These are phyloP conservation scores for Choricystis sp. DNA, from an alignment of 139 green algal species.

Conservation along the genomic window DNA sequence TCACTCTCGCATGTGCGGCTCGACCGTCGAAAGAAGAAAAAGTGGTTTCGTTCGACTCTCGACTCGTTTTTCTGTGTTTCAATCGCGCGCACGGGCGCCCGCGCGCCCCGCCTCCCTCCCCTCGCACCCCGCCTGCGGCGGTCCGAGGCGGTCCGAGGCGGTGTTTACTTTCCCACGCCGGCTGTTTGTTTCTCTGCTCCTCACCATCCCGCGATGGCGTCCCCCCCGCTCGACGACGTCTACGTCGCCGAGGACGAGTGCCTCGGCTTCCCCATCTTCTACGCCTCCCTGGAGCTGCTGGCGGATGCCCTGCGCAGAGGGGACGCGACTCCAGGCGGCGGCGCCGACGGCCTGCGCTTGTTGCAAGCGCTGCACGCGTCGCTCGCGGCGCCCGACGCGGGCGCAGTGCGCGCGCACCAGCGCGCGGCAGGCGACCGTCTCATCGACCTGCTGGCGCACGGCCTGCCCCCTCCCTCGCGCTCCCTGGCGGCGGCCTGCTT, in stretches of 20 bases:
- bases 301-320: slow-evolving; percentile 10
- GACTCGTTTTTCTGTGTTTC: too few species aligned
- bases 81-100: too few species aligned
- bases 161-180: too few species aligned
- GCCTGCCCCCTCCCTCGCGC: slow-evolving; percentile 5
- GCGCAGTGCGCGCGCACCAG: slow-evolving; percentile 46
- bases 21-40: too few species aligned
- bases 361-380: slow-evolving; percentile 58
- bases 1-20: too few species aligned
- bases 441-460: slow-evolving; percentile 37
- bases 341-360: slow-evolving; percentile 38
- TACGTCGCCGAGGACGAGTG: slow-evolving; percentile 57
- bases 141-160: too few species aligned
- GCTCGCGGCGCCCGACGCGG: slow-evolving; percentile 25
- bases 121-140: too few species aligned
- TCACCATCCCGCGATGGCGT: too few species aligned
- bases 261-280: slow-evolving; percentile 55
- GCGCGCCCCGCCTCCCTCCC: too few species aligned
- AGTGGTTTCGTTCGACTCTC: too few species aligned
- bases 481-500: slow-evolving; percentile 6
- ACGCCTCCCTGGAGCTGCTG: slow-evolving; percentile 67
- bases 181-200: too few species aligned
- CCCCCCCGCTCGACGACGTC: slow-evolving; percentile 1
- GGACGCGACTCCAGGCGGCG: slow-evolving; percentile 10
- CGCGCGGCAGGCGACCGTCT: slow-evolving; percentile 50